Evolutionary conservation across 2,329 filamentous ascomycete genomes (phyloP), one percentile per base, ranked within the genome.

Genomic region (Penicillium concentricum): DNA sequence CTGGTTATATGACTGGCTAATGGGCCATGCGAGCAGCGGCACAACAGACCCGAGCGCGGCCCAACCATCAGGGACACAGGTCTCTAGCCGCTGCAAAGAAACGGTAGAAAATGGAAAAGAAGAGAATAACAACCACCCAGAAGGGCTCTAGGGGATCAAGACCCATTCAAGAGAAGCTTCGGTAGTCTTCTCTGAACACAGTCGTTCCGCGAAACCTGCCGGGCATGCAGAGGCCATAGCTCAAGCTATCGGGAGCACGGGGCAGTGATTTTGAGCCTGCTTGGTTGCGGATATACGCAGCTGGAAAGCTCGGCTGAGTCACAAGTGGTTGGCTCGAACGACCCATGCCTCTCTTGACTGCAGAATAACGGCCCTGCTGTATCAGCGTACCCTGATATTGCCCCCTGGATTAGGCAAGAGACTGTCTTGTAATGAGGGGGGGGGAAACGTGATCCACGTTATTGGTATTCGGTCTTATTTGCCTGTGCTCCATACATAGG

Each of bases 391-490:
- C 35, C 42, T 24, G 5, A 38, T 41, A 46, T 28, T 20, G 42
- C 30, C 49, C 51, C 55, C 54, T 63, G 41, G 44, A 55, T 44
- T 58, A 54, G 59, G 44, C 57, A 63, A 52, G 56, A 62, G 57
- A 57, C 37, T 55, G 30, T 37, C 26, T 49, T 54, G 47, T 26
- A 32, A 52, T 18, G 48, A 46, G 46, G 48, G 48, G 46, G 56
- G 43, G 37, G 30, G 54, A 39, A 51, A 48, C 26, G 45, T 57
- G 48, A 59, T 59, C 64, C 63, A 67, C 61, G 64, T 63, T 61
- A 47, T 51, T 55, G 37, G 44, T 49, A 34, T 53, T 50, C 32
- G 45, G 55, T 35, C 34, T 50, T 59, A 52, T 59, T 53, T 61
- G 41, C 37, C 39, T 34, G 34, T 55, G 26, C 32, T 39, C 12